A percentile compares a stretch with the other conserved stretches of the same genome.
Evolutionary conservation across 805 yeast genomes (phyloP).

Genomic region (Candida jianshihensis): DNA sequence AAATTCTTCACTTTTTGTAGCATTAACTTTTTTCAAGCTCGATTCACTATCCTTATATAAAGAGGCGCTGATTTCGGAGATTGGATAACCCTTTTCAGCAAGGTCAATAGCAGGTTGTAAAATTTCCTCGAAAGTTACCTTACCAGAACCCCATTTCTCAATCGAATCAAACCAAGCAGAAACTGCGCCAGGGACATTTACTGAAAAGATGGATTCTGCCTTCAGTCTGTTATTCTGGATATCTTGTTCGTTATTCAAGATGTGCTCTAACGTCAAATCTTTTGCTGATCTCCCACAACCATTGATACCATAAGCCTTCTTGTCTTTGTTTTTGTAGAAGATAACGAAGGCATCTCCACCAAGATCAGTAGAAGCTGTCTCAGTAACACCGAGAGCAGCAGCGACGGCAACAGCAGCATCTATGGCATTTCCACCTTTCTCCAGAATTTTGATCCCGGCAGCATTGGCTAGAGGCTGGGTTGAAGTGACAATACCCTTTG

Average conservation of each 20-base stretch:
- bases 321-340: conserved; percentile 42
- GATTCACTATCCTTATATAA: conserved; percentile 39
- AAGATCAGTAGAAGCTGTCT: conserved; percentile 56
- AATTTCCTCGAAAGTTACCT: conserved; percentile 49
- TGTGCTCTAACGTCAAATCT: conserved; percentile 39
- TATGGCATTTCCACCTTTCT: conserved; percentile 66
- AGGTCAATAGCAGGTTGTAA: conserved; percentile 60
- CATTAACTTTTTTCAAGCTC: conserved; percentile 30
- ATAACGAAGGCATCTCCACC: conserved; percentile 67
- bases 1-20: conserved; percentile 25
- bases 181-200: conserved; percentile 73
- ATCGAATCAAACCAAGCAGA: conserved; percentile 75
- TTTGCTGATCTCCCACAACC: conserved; percentile 71
- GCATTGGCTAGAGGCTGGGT: conserved; percentile 73
- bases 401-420: conserved; percentile 58
- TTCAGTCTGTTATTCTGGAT: conserved; percentile 44
- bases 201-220: conserved; percentile 44
- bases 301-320: conserved; percentile 57
- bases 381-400: conserved; percentile 48
- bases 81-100: conserved; percentile 62
- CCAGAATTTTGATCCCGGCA: conserved; percentile 61
- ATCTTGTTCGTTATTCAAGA: conserved; percentile 33
- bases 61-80: conserved; percentile 49
- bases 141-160: conserved; percentile 68
- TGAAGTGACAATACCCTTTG: conserved; percentile 66